phyloP scores from a whole-genome alignment of 441 rosid species.

The Sinapis alba region DNA sequence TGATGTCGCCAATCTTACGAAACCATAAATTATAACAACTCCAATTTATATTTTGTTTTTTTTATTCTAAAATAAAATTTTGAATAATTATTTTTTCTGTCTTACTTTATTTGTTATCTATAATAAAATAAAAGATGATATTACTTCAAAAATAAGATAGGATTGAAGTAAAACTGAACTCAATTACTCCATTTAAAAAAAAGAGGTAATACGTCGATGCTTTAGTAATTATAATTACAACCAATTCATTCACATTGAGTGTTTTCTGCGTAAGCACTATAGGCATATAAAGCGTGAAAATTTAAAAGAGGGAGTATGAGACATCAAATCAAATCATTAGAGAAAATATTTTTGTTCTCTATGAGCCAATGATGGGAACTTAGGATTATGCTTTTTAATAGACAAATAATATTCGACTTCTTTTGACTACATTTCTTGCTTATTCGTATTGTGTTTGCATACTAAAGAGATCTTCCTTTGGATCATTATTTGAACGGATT shows the following conservation, averaged over 20 bases:
- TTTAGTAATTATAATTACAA: background rate
- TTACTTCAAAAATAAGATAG: no score
- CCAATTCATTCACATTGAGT: slow-evolving; percentile 10
- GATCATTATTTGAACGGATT: slow-evolving; percentile 24
- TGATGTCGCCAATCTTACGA: background rate
- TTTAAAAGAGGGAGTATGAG: slow-evolving; percentile 24
- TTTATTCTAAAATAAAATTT: background rate
- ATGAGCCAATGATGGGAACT: slow-evolving; percentile 39
- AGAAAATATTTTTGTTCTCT: slow-evolving; percentile 25
- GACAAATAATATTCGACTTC: slow-evolving; percentile 23
- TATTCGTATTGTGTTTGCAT: slow-evolving; percentile 21
- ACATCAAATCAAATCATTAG: slow-evolving; percentile 39
- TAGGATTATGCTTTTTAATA: slow-evolving; percentile 30
- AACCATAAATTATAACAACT: slow-evolving; percentile 3
- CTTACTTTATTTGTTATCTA: background rate
- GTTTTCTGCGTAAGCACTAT: slow-evolving; percentile 20
- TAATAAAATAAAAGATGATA: background rate
- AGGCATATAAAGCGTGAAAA: slow-evolving; percentile 24
- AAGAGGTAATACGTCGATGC: background rate
- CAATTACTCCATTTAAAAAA: background rate
- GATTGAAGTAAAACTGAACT: background rate
- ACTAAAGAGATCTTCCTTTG: slow-evolving; percentile 32
- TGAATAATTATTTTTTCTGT: no score
- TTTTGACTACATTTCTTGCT: slow-evolving; percentile 32
- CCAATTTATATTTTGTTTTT: no score